Evolutionary conservation across 2,329 filamentous ascomycete species (phyloP).

Genomic region (Lasiodiplodia theobromae): DNA sequence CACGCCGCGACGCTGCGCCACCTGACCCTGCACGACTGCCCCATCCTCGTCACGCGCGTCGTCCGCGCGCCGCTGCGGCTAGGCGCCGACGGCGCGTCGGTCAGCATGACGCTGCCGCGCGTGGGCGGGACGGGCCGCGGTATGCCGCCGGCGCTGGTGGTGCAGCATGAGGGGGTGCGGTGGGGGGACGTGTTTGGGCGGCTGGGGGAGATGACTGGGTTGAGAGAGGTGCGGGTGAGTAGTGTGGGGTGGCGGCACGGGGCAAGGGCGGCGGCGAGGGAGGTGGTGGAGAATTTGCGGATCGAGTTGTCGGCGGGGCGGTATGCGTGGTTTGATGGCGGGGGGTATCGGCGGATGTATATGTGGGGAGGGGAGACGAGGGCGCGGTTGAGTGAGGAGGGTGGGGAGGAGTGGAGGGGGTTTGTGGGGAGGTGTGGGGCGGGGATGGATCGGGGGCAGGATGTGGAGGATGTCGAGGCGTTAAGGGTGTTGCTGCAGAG

Average conservation of each 20-base stretch:
- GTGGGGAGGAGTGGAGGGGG: neutral
- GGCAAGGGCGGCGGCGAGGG: neutral
- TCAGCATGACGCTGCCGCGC: neutral
- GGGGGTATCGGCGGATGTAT: neutral
- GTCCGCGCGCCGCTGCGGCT: neutral
- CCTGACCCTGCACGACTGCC: constrained; percentile 4
- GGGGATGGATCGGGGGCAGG: neutral
- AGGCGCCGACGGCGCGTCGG: neutral
- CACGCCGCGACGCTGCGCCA: neutral
- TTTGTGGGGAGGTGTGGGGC: neutral
- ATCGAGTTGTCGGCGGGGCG: neutral
- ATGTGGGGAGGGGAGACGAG: neutral
- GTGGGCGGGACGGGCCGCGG: neutral
- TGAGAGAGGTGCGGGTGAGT: neutral
- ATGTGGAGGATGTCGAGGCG: neutral
- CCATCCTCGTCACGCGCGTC: constrained; percentile 13
- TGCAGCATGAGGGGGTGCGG: neutral
- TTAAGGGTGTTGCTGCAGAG: neutral
- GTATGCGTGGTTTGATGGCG: neutral
- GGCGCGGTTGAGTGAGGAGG: neutral
- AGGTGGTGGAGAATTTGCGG: neutral
- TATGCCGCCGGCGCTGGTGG: neutral
- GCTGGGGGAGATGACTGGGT: neutral
- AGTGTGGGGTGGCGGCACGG: neutral
- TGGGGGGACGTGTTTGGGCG: neutral